Evolutionary conservation across 345 rosid species (phyloP).

Genomic region (Schrenkiella parvula): DNA sequence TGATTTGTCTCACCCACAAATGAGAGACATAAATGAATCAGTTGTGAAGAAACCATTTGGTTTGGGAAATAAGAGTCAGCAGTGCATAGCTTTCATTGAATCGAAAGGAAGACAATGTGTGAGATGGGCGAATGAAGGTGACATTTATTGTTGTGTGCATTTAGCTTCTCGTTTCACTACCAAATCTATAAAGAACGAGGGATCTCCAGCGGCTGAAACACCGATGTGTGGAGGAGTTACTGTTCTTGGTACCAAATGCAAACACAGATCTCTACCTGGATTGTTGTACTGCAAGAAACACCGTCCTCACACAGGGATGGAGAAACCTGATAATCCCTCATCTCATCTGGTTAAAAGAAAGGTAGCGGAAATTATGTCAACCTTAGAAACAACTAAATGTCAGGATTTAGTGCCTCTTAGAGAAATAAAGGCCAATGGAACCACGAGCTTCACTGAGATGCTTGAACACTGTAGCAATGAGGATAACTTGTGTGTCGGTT

Average conservation of each 20-base stretch:
- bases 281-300: constrained; percentile 85
- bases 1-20: constrained; percentile 29
- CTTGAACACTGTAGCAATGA: constrained; percentile 44
- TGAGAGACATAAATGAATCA: constrained; percentile 27
- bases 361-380: constrained; percentile 39
- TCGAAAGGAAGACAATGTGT: constrained; percentile 95
- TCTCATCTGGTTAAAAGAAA: constrained; percentile 51
- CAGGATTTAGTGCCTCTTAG: constrained; percentile 47
- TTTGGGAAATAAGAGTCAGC: constrained; percentile 66
- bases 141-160: constrained; percentile 96
- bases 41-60: constrained; percentile 44
- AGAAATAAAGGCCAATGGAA: constrained; percentile 42
- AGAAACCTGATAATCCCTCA: constrained; percentile 22
- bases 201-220: constrained; percentile 47
- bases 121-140: constrained; percentile 98
- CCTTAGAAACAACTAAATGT: constrained; percentile 40
- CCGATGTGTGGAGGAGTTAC: constrained; percentile 93
- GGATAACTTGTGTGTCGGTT: constrained; percentile 60
- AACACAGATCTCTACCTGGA: constrained; percentile 89
- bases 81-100: constrained; percentile 88
- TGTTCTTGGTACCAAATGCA: constrained; percentile 92
- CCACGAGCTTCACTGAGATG: constrained; percentile 41
- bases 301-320: constrained; percentile 51
- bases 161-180: constrained; percentile 88
- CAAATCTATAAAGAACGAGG: constrained; percentile 52